Base-by-base conservation (phyloP, 1,139 yeast species). In the Saccharomyces hybrid region DNA sequence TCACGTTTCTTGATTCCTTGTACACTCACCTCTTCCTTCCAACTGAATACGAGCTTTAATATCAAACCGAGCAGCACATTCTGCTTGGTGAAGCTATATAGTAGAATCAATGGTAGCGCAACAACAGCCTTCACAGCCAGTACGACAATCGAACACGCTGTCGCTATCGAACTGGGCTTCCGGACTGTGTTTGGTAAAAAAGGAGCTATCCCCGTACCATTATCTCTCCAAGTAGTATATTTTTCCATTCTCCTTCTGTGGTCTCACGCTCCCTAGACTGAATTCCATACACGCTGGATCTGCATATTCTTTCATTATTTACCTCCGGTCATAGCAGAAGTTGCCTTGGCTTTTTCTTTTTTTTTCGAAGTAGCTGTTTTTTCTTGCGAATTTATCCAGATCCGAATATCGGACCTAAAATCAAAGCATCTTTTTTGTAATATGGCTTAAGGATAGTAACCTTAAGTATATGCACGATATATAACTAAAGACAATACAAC, bases 121-220 rank as follows among this genome's bases (percentile, higher is more conserved):
- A 55, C 23, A 19, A 55, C 41, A 16, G 47, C 34, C 46, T 53
- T 58, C n/a, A 62, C n/a, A 1, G 59, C 52, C 16, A 70, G 59
- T 13, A 70, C 49, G 9, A 68, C 46, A 2, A 53, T 34, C 23
- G 52, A 53, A 2, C 52, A 48, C 19, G 61, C 38, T 50, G 62
- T 60, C 25, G 61, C 49, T 48, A 61, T 50, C 23, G 59, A 41
- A 27, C 57, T 58, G 11, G 60, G 34, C 16, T 48, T 52, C 51
- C 64, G 55, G 28, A 60, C 38, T 62, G 70, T 47, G 23, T 60
- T 67, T 0, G 90, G 89, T 73, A 83, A 75, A 59, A 86, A 86
- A 2, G 95, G 95, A 0, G 89, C 81, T 16, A 86, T 84, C n/a
- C 95, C 95, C 2, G 93, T 86, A 2, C 88, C 88, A 61, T 82